Conservation (phyloP, 169 alveolate genomes). For the Plasmodium knowlesi region DNA sequence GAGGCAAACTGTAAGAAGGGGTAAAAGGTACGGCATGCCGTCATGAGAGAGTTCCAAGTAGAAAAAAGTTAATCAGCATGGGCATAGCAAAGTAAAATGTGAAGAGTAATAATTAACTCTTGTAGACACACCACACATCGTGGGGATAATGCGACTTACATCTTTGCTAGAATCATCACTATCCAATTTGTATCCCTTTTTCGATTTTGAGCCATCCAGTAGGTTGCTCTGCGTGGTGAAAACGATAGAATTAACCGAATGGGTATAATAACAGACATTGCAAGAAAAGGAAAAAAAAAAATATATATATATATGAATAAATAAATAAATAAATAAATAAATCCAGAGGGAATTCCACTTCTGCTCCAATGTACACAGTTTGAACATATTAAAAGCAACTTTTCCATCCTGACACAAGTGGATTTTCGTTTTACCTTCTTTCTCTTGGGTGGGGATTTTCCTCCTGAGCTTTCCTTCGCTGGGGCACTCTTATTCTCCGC, state of each 20-base stretch:
- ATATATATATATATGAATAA: too few species aligned
- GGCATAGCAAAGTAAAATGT: background rate
- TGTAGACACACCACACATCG: background rate
- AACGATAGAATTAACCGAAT: background rate
- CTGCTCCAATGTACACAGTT: background rate
- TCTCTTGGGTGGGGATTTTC: slow-evolving; percentile 8
- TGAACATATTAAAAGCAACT: background rate
- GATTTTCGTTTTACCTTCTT: slow-evolving; percentile 18
- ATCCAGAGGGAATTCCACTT: background rate
- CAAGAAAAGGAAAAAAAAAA: background rate
- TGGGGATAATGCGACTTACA: slow-evolving; percentile 7
- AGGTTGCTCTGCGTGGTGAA: slow-evolving; percentile 17
- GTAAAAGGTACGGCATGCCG: background rate
- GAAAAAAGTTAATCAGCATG: background rate
- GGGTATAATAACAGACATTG: background rate
- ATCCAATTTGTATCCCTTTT: background rate
- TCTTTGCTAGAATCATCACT: slow-evolving; percentile 29
- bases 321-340: too few species aligned
- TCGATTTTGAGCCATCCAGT: slow-evolving; percentile 38
- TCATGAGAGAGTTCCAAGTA: background rate
- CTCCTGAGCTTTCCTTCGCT: slow-evolving; percentile 8
- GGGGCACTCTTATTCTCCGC: slow-evolving; percentile 21
- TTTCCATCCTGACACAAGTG: background rate
- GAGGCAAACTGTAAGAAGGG: slow-evolving; percentile 18
- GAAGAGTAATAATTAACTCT: background rate